phyloP scores from a whole-genome alignment of 495 filamentous ascomycete genomes.

The Penicillium roqueforti region DNA sequence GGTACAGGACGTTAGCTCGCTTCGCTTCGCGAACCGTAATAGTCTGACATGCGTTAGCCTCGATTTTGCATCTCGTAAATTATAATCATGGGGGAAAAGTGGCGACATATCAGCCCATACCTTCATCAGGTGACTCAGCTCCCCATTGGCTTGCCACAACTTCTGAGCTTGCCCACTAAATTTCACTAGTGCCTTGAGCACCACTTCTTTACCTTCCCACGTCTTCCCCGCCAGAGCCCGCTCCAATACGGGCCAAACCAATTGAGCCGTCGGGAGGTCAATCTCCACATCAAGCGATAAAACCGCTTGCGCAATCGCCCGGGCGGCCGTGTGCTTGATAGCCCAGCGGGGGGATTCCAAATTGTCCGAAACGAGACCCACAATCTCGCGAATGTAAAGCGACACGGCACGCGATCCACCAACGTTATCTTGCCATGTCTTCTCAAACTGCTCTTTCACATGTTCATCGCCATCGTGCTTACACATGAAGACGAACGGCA shows the following conservation, averaged over 20 bases:
- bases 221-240: conserved; percentile 80
- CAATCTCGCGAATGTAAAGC: conserved; percentile 80
- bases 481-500: conserved; percentile 84
- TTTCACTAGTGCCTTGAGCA: conserved; percentile 77
- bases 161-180: conserved; percentile 61
- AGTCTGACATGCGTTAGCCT: conserved; percentile 33
- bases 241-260: conserved; percentile 78
- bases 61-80: conserved; percentile 2
- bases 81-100: neutral
- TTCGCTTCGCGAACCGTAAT: conserved; percentile 85
- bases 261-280: conserved; percentile 50
- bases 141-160: conserved; percentile 52
- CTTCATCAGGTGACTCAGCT: conserved; percentile 49
- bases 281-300: conserved; percentile 57
- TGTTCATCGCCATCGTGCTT: conserved; percentile 80
- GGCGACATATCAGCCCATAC: conserved; percentile 30
- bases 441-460: conserved; percentile 67
- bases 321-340: conserved; percentile 81
- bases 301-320: conserved; percentile 71
- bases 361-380: conserved; percentile 58
- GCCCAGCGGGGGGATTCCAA: conserved; percentile 79
- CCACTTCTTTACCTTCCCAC: conserved; percentile 88
- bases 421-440: conserved; percentile 86
- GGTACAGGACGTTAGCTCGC: conserved; percentile 77
- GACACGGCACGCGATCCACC: conserved; percentile 76